Evolutionary conservation across 768 basidiomycete species (phyloP), one percentile per base, ranked within the genome.

Genomic region (Pholiota microspora): DNA sequence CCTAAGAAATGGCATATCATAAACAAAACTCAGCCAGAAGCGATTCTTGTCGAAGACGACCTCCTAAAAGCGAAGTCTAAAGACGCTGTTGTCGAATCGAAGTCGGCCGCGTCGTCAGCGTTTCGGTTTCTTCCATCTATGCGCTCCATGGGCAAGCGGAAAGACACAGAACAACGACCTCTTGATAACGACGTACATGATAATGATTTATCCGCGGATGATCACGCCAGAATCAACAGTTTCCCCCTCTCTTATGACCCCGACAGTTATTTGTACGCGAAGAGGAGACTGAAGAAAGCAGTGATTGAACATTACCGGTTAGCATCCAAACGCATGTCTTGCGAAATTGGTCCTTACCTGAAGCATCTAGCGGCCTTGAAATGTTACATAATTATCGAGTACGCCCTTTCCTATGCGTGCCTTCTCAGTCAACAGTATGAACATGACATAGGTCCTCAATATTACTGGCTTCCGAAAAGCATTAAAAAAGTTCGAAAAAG

Each of bases 371-470:
- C 15, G 88, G 82, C 8, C 73, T 97, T 18, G 94, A 96, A 65
- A 72, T 88, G 49, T 75, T 99, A 57, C 90, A 93, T 61, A 92
- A 92, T 64, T 99, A 96, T 69, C 80, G 93, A 28, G 93, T 93
- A 64, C 13, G 82, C 66, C 13, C 38, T 16, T 12, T 12, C 6
- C 24, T 48, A 0, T 13, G 4, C n/a, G 9, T 2, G 2, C 5
- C 21, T 7, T 15, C 10, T 45, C 24, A 23, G 24, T 31, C 12
- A 49, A 2, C 4, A 34, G 9, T 21, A 34, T 6, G 29, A 35
- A 28, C 27, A 27, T 51, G 13, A 9, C 24, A 32, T 56, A 92
- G 87, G 83, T 89, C 42, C 70, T 98, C 35, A 98, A 99, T 67
- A 69, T 94, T 8, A 90, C 92, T 0, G 97, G 96, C 1, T 94